phyloP scores from a whole-genome alignment of 805 yeast species.

The Henningerozyma blattae region DNA sequence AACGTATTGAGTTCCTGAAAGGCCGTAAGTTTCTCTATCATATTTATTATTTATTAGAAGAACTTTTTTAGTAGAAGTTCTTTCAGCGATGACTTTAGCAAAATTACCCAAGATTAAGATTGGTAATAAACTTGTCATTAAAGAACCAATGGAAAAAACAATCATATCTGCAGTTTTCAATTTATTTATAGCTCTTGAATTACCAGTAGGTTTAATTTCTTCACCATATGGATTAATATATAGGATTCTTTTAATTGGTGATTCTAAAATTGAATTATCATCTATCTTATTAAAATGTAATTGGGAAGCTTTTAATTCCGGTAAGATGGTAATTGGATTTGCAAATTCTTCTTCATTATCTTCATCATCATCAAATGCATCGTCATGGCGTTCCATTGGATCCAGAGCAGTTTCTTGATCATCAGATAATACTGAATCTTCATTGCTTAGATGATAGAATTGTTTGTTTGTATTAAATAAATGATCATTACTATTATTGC shows the following conservation, averaged over 20 bases:
- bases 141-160: conserved; percentile 74
- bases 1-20: conserved; percentile 50
- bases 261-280: conserved; percentile 46
- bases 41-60: conserved; percentile 58
- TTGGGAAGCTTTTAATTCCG: conserved; percentile 64
- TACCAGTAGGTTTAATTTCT: conserved; percentile 69
- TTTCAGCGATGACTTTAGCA: conserved; percentile 55
- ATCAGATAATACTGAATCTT: background rate
- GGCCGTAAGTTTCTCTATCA: conserved; percentile 72
- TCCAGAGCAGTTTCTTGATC: no score
- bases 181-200: conserved; percentile 43
- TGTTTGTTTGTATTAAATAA: background rate
- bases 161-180: conserved; percentile 41
- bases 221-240: conserved; percentile 84
- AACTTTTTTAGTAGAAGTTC: conserved; percentile 30
- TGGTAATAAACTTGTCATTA: conserved; percentile 81
- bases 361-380: conserved; percentile 12
- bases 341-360: conserved; percentile 56
- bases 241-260: conserved; percentile 62
- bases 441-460: background rate
- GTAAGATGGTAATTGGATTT: conserved; percentile 36
- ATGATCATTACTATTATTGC: background rate
- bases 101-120: conserved; percentile 62
- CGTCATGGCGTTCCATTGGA: no score
- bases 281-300: conserved; percentile 51